Evolutionary conservation across 345 rosid genomes (phyloP), one percentile per base, ranked within the genome.

Genomic region (Fremontodendron californicum): DNA sequence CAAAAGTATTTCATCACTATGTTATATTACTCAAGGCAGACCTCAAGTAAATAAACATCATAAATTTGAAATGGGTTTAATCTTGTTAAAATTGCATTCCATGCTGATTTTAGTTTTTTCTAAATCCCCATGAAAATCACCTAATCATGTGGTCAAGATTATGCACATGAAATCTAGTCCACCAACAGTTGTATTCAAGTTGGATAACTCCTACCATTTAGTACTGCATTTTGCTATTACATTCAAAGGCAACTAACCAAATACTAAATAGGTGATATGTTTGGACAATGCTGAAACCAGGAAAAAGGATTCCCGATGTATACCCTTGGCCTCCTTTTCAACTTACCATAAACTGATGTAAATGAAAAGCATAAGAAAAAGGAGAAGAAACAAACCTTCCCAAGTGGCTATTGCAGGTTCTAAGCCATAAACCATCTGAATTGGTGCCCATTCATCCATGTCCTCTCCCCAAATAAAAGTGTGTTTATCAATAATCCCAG

Each of bases 381-480:
- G 71, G 25, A 64, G 13, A 52, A 35, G 35, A 11, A 19, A 79
- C 82, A 71, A 76, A 94, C 98, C 97, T 90, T 94, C 97, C 98
- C 98, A 94, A 77, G 97, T 90, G 66, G 94, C 97, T 83, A 94
- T 90, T 10, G 98, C 97, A 49, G 83, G 93, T 79, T 94, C 98
- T 85, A 94, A 61, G 85, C 97, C 97, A 67, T 94, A 92, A 75
- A 94, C 81, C 98, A 94, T 94, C 80, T 88, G 94, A 83, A 94
- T 94, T 2, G 98, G 98, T 5, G 91, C 96, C 98, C 97, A 92
- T 83, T 92, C 98, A 82, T 91, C 97, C 94, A 94, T 86, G 84
- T 90, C 98, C 43, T 91, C 94, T 16, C 93, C 92, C 98, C 97
- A 94, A 54, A 94, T 77, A 84, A 94, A 94, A n/a, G 98, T 94